phyloP scores from a whole-genome alignment of 805 yeast genomes.

The Wickerhamiella shivajii region DNA sequence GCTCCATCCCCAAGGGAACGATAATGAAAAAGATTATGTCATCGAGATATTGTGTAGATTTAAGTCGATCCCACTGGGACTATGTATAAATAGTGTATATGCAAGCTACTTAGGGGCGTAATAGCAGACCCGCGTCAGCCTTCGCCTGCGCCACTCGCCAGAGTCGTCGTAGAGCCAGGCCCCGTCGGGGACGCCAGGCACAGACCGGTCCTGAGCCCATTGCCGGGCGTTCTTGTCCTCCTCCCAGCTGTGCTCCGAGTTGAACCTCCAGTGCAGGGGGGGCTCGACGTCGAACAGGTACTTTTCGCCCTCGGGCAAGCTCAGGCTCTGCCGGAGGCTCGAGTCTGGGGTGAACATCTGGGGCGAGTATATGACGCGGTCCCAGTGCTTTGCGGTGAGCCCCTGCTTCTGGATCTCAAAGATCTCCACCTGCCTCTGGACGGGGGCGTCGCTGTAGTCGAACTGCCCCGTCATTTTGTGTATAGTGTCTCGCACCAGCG shows the following conservation, averaged over 20 bases:
- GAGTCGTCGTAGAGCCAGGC: slow-evolving; percentile 28
- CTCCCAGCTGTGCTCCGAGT: slow-evolving; percentile 45
- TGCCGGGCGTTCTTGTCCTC: slow-evolving; percentile 38
- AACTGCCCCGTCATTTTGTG: slow-evolving; percentile 34
- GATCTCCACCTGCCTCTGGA: slow-evolving; percentile 49
- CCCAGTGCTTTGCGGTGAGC: slow-evolving; percentile 46
- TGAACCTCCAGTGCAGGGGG: slow-evolving; percentile 65
- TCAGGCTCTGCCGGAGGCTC: slow-evolving; percentile 31
- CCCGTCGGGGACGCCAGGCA: slow-evolving; percentile 22
- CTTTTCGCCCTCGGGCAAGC: slow-evolving; percentile 51
- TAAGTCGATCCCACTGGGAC: no score
- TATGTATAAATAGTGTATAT: no score
- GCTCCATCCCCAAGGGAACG: no score
- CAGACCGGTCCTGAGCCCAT: slow-evolving; percentile 39
- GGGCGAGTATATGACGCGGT: slow-evolving; percentile 41
- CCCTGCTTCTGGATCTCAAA: slow-evolving; percentile 63
- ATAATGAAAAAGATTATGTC: no score
- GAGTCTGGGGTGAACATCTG: slow-evolving; percentile 40
- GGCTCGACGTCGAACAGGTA: slow-evolving; percentile 42
- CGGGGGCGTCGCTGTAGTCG: slow-evolving; percentile 52
- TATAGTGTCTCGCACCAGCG: slow-evolving; percentile 23
- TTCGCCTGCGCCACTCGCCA: slow-evolving; percentile 29
- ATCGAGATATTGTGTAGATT: no score
- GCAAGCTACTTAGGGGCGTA: slow-evolving; percentile 7
- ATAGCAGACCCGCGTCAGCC: slow-evolving; percentile 26